A percentile compares a stretch with the other conserved stretches of the same genome.
Conservation (phyloP, 371 early-diverging fungal species). For the Zychaea mexicana region DNA sequence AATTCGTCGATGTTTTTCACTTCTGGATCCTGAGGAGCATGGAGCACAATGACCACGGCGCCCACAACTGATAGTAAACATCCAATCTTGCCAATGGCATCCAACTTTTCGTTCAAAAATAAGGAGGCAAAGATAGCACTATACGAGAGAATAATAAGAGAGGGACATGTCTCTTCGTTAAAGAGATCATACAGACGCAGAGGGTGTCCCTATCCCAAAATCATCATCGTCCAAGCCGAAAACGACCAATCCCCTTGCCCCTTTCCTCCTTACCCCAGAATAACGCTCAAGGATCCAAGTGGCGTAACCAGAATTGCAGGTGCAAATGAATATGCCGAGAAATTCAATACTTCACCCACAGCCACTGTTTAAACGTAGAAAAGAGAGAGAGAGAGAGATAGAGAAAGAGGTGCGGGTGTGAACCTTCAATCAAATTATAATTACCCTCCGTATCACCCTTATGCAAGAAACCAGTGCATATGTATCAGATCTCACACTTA, state of each 20-base stretch:
- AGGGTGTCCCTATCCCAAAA: background rate
- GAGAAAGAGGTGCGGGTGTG: background rate
- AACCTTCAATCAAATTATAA: background rate
- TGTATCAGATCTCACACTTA: slow-evolving; percentile 22
- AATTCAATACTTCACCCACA: slow-evolving; percentile 89
- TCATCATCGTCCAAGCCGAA: background rate
- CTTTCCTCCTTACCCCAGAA: slow-evolving; percentile 62
- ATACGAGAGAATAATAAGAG: background rate
- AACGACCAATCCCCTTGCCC: background rate
- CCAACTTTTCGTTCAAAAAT: slow-evolving; percentile 77
- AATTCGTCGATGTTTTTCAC: slow-evolving; percentile 70
- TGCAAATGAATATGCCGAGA: slow-evolving; percentile 92
- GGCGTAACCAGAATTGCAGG: slow-evolving; percentile 94
- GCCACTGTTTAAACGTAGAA: slow-evolving; percentile 65
- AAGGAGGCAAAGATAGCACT: slow-evolving; percentile 40
- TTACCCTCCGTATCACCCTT: background rate
- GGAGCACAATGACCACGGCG: slow-evolving; percentile 84
- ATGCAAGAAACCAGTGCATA: background rate
- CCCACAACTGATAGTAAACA: slow-evolving; percentile 90
- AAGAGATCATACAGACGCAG: too few relatives aligned
- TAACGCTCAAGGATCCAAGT: slow-evolving; percentile 86
- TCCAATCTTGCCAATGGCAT: slow-evolving; percentile 82
- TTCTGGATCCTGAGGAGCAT: slow-evolving; percentile 84
- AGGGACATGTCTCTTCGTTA: background rate
- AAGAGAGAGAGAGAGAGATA: background rate